A percentile compares a stretch with the other conserved stretches of the same genome.
These are phyloP conservation scores for Rhizopus stolonifer DNA, from an alignment of 371 early-diverging fungal species.

Conservation along the genomic window DNA sequence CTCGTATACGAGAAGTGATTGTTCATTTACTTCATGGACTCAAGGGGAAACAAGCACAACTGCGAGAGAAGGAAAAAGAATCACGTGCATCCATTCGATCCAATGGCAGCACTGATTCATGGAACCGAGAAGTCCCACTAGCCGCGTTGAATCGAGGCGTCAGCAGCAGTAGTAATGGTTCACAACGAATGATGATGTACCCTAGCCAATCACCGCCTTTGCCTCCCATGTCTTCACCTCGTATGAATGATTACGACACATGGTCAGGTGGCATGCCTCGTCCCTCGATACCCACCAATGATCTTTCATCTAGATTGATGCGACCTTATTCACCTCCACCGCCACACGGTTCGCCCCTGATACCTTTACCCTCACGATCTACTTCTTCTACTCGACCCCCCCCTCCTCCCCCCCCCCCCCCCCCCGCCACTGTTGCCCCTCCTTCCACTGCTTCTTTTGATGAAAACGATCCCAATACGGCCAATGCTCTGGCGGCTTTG, in stretches of 20 bases:
- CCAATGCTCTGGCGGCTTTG: constrained; percentile 45
- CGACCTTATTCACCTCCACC: constrained; percentile 23
- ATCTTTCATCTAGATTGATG: constrained; percentile 31
- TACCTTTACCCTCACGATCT: constrained; percentile 46
- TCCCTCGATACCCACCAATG: constrained; percentile 37
- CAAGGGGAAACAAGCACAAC: constrained; percentile 57
- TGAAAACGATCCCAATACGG: constrained; percentile 47
- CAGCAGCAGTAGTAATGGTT: constrained; percentile 2
- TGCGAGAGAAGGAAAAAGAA: constrained; percentile 40
- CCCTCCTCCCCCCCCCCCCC: constrained; percentile 27
- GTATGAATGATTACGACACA: constrained; percentile 38
- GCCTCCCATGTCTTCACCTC: constrained; percentile 14
- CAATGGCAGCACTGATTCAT: constrained; percentile 20
- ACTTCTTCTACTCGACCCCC: constrained; percentile 39
- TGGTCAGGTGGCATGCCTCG: constrained; percentile 46
- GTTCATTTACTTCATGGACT: constrained; percentile 62
- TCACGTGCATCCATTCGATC: constrained; percentile 22
- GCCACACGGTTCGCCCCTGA: constrained; percentile 8
- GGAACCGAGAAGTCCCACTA: constrained; percentile 42
- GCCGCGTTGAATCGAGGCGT: constrained; percentile 37
- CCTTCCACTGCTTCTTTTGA: constrained; percentile 24
- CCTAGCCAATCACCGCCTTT: constrained; percentile 17
- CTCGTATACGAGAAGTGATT: constrained; percentile 63
- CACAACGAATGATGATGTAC: constrained; percentile 27
- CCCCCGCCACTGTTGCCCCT: constrained; percentile 9